Evolutionary conservation across 768 basidiomycete species (phyloP).

Genomic region (Aureoboletus auriporus): DNA sequence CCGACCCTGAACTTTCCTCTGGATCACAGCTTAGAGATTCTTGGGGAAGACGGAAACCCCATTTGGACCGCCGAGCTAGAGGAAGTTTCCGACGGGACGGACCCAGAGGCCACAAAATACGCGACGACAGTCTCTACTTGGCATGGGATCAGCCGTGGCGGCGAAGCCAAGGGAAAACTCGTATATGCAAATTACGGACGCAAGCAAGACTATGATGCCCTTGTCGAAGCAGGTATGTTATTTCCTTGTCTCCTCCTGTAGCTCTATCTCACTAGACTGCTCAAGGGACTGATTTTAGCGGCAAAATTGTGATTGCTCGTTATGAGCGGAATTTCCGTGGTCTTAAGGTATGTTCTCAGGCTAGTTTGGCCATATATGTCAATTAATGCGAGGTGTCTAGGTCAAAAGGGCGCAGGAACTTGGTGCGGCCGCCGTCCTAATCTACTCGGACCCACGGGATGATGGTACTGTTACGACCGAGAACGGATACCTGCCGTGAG

Average conservation of each 20-base stretch:
- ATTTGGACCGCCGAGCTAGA: slow-evolving; percentile 60
- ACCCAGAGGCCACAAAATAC: slow-evolving; percentile 57
- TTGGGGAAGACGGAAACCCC: slow-evolving; percentile 45
- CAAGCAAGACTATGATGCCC: slow-evolving; percentile 59
- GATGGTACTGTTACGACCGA: slow-evolving; percentile 76
- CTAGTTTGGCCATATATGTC: slow-evolving; percentile 7
- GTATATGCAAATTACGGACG: slow-evolving; percentile 57
- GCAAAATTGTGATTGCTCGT: slow-evolving; percentile 74
- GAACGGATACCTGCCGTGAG: slow-evolving; percentile 70
- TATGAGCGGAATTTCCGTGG: slow-evolving; percentile 83
- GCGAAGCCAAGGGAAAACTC: slow-evolving; percentile 58
- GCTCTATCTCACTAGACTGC: slow-evolving; percentile 1
- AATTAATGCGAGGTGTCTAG: slow-evolving; percentile 37
- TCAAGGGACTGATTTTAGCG: slow-evolving; percentile 62
- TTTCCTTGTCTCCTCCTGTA: background rate
- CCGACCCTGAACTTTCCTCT: slow-evolving; percentile 70
- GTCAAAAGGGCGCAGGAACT: slow-evolving; percentile 83
- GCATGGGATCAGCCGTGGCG: slow-evolving; percentile 68
- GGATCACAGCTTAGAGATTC: slow-evolving; percentile 49
- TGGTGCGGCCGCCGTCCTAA: slow-evolving; percentile 78
- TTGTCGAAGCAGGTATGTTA: slow-evolving; percentile 44
- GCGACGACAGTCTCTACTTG: slow-evolving; percentile 58
- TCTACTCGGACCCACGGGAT: slow-evolving; percentile 85
- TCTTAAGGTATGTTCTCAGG: slow-evolving; percentile 59
- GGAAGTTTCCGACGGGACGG: slow-evolving; percentile 62